phyloP scores from a whole-genome alignment of 306 rosid species.

The Comarum palustre region DNA sequence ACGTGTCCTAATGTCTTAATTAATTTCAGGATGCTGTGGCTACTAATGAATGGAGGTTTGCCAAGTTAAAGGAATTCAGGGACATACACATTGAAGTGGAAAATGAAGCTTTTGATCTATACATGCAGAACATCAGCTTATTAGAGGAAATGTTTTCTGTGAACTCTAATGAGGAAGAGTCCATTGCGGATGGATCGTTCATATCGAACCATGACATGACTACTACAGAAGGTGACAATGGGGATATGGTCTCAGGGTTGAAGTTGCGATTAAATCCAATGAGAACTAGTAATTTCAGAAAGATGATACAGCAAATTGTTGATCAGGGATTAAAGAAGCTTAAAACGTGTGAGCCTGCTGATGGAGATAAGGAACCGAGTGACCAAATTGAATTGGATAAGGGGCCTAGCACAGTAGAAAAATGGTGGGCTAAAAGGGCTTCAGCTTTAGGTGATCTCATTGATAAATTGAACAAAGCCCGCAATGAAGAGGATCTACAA shows the following conservation, averaged over 20 bases:
- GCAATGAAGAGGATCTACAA: conserved; percentile 80
- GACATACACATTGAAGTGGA: conserved; percentile 69
- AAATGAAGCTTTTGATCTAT: conserved; percentile 81
- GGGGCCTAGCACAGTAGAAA: conserved; percentile 40
- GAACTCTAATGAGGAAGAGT: conserved; percentile 42
- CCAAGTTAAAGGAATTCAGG: conserved; percentile 76
- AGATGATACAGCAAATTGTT: conserved; percentile 57
- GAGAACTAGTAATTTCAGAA: conserved; percentile 54
- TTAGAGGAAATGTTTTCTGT: conserved; percentile 76
- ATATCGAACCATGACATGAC: conserved; percentile 33
- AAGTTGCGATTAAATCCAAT: conserved; percentile 58
- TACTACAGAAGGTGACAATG: conserved; percentile 40
- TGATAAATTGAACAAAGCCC: conserved; percentile 80
- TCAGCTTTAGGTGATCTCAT: conserved; percentile 59
- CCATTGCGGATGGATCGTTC: conserved; percentile 36
- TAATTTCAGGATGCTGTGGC: conserved; percentile 80
- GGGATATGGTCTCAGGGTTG: conserved; percentile 42
- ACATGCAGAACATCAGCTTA: conserved; percentile 75
- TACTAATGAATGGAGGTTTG: conserved; percentile 90
- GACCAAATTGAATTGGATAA: conserved; percentile 43
- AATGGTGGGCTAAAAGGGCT: conserved; percentile 45
- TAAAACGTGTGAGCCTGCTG: conserved; percentile 36
- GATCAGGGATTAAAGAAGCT: conserved; percentile 69
- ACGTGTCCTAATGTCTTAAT: conserved; percentile 31
- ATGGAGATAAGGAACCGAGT: conserved; percentile 32